A percentile compares a stretch with the other conserved stretches of the same genome.
These are phyloP conservation scores for Linnemannia zychae DNA, from an alignment of 192 early-diverging fungal species.

Conservation along the genomic window DNA sequence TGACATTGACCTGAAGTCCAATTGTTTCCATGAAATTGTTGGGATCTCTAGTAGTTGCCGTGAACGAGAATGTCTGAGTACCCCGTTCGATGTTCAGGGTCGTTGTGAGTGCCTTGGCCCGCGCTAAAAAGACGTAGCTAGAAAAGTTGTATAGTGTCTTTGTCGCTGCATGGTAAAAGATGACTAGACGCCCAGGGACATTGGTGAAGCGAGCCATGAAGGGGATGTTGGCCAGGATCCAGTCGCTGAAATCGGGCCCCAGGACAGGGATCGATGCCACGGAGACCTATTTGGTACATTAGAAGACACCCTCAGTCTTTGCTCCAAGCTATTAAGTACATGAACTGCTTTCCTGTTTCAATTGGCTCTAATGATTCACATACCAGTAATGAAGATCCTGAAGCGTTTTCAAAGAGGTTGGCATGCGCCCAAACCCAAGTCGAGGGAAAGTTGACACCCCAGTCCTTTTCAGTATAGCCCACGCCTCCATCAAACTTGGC, in stretches of 20 bases:
- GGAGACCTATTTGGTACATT: constrained; percentile 15
- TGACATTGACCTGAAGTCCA: constrained; percentile 42
- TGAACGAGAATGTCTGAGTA: constrained; percentile 32
- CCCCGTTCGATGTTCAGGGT: constrained; percentile 13
- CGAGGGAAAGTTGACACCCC: constrained; percentile 66
- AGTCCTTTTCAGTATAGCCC: constrained; percentile 67
- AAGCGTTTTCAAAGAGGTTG: constrained; percentile 50
- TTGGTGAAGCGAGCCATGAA: neutral
- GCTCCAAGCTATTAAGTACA: neutral
- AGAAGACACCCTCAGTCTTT: neutral
- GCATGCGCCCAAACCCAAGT: constrained; percentile 66
- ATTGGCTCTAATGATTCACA: neutral
- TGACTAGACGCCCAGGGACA: constrained; percentile 43
- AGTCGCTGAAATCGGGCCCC: constrained; percentile 32
- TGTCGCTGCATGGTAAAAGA: constrained; percentile 52
- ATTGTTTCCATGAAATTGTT: constrained; percentile 19
- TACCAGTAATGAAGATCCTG: constrained; percentile 54
- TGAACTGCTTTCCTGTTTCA: too few species aligned
- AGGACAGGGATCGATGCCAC: constrained; percentile 33
- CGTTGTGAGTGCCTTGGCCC: constrained; percentile 24
- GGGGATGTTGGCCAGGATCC: constrained; percentile 23
- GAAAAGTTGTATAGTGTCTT: constrained; percentile 60
- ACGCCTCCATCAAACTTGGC: constrained; percentile 44
- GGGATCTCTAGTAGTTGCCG: constrained; percentile 19
- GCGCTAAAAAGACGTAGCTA: constrained; percentile 34